phyloP scores from a whole-genome alignment of 305 asterid genomes.

The Vinca major region DNA sequence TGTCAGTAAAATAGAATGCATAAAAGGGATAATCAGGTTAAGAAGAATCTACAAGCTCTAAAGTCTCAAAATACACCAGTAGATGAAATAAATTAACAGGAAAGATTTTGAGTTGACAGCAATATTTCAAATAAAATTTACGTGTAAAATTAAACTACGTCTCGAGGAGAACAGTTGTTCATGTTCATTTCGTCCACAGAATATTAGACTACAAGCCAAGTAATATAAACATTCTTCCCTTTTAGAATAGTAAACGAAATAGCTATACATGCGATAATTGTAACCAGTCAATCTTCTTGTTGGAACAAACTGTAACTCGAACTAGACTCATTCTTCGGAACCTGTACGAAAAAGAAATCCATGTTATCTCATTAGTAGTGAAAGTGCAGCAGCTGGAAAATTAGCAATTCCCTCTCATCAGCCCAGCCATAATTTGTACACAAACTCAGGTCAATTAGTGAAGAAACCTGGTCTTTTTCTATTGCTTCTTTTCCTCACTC shows the following conservation, averaged over 20 bases:
- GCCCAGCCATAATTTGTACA: neutral
- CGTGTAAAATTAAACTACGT: no score
- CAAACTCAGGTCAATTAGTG: neutral
- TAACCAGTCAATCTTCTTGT: constrained; percentile 45
- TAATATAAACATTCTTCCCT: neutral
- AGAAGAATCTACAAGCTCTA: no score
- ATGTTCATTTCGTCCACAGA: neutral
- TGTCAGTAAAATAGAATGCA: no score
- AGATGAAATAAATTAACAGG: no score
- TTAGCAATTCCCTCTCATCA: neutral
- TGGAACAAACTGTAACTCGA: constrained; percentile 68
- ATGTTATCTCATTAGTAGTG: constrained; percentile 1
- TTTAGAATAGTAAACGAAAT: neutral
- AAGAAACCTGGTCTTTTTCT: no score
- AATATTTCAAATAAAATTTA: no score
- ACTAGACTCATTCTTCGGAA: constrained; percentile 56
- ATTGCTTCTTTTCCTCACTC: no score
- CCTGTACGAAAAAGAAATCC: constrained; percentile 39
- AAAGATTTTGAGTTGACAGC: no score
- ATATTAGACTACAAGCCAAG: neutral
- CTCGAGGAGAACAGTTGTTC: no score
- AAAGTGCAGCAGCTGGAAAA: neutral
- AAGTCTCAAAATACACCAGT: no score
- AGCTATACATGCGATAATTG: constrained; percentile 3
- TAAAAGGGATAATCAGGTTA: no score